Evolutionary conservation across 495 filamentous ascomycete species (phyloP), one percentile per base, ranked within the genome.

Genomic region (Hamigera avellanea): DNA sequence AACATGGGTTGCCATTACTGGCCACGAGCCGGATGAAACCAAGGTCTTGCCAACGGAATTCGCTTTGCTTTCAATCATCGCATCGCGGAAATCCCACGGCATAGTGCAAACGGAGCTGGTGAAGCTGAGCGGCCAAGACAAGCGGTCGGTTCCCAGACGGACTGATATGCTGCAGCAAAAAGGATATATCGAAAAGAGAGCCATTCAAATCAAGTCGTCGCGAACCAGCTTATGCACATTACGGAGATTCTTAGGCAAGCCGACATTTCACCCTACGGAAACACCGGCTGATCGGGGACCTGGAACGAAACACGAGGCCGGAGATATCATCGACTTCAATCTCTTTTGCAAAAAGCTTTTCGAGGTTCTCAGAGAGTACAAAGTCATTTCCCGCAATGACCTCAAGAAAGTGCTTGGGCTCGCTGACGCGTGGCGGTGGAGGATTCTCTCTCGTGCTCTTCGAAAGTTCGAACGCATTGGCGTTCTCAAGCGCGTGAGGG

Each of bases 141-240:
- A 93, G 51, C 72, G 86, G 29, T 95, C 88, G 2, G 73, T 94
- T 5, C 86, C 88, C 9, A 75, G 75, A 33, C 70, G 89, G 27
- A 95, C 88, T 1, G 80, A 86, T 43, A 59, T 67, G 1, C 69
- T 95, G 14, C 72, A 73, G 14, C 64, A 67, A 37, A 83, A 81
- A 48, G 89, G 88, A 7, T 93, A 94, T 53, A 86, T 95, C 32
- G 77, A 78, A 26, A 95, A 95, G 57, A 71, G 74, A 25, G 68
- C 72, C 0, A 67, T 88, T 4, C 66, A 84, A 19, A 67, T 75
- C 14, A 73, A 66, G 33, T 67, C 72, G 15, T 61, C 70, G 27
- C 75, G 76, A 34, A 91, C 86, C 0, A 89, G 81, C 54, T 41
- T 74, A 1, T 71, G 67, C 19, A 81, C 70, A 34, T 72, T 88